Base-by-base conservation (phyloP, 441 rosid species). In the Populus hybrid region DNA sequence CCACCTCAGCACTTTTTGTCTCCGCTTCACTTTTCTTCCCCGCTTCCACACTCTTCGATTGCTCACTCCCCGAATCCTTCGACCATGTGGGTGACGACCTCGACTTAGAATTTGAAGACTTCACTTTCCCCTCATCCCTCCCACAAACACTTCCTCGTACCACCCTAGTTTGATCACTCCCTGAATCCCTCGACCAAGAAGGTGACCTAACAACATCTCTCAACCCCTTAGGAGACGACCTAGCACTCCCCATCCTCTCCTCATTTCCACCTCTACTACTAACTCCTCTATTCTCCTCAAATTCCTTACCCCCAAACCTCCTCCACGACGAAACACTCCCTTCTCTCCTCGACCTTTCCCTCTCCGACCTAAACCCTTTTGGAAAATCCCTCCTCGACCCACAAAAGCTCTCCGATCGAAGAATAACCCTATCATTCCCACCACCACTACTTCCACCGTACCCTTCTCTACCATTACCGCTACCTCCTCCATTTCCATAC, bases 281-380 rank as follows among this genome's bases (percentile, higher is more conserved):
- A 20, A 71, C 77, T 32, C 77, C 73, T 16, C 57, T 81, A 70
- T 69, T 71, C 23, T 84, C 84, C 61, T 87, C 92, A 77, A 87
- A 83, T 20, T 91, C 93, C 83, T 86, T 89, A 32, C 84, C 78
- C 76, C 92, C 90, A 79, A 91, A 88, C 82, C 95, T 87, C 83
- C 97, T 86, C 98, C 97, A 94, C 0, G 99, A 95, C 3, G 97
- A 89, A 24, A 88, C 89, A 42, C 93, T 89, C 32, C 88, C 95
- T 79, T 94, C 99, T 12, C 92, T 89, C 75, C 89, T 86, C 5
- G 92, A 89, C 72, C 99, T 86, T 70, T 94, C 98, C 82, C 99
- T 85, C 84, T 94, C 97, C 8, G 99, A 94, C 77, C 99, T 84
- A 78, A 89, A 90, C 23, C 97, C 95, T 73, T 94, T 96, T 0